These are phyloP conservation scores for Torulaspora franciscae DNA, from an alignment of 805 yeast genomes.

Conservation along the genomic window DNA sequence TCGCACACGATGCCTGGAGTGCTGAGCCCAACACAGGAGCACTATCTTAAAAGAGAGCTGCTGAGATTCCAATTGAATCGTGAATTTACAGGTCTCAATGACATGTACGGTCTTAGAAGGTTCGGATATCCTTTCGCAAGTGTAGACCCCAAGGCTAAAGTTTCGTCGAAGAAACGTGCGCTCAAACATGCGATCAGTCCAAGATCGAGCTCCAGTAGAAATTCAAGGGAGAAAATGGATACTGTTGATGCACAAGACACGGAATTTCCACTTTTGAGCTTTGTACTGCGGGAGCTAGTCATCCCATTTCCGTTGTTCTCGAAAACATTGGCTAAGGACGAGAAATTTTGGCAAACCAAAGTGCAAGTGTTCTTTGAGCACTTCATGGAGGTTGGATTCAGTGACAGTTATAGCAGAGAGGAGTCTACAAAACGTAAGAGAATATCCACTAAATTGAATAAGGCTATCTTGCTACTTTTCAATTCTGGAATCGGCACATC, in stretches of 20 bases:
- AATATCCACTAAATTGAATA: constrained; percentile 54
- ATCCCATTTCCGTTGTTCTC: constrained; percentile 72
- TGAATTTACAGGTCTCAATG: constrained; percentile 59
- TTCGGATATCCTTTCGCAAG: constrained; percentile 74
- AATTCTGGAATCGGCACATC: constrained; percentile 68
- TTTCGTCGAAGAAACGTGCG: constrained; percentile 15
- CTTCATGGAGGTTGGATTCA: constrained; percentile 65
- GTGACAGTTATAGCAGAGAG: constrained; percentile 69
- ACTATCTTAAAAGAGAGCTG: constrained; percentile 79
- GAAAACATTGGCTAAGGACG: constrained; percentile 38
- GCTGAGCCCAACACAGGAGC: constrained; percentile 68
- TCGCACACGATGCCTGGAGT: constrained; percentile 5
- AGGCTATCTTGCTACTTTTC: constrained; percentile 60
- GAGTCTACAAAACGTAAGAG: constrained; percentile 68
- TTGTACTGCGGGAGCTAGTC: constrained; percentile 58
- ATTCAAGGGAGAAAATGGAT: background rate
- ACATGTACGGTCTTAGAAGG: constrained; percentile 56
- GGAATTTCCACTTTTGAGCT: constrained; percentile 64
- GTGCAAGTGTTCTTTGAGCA: constrained; percentile 80
- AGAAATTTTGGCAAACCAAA: constrained; percentile 71
- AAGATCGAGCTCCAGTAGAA: constrained; percentile 4
- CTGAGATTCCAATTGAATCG: constrained; percentile 53
- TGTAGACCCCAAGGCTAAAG: constrained; percentile 38
- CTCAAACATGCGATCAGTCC: constrained; percentile 15
- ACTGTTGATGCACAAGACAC: constrained; percentile 9